phyloP scores from a whole-genome alignment of 2,329 filamentous ascomycete genomes.

The Plenodomus biglobosus region DNA sequence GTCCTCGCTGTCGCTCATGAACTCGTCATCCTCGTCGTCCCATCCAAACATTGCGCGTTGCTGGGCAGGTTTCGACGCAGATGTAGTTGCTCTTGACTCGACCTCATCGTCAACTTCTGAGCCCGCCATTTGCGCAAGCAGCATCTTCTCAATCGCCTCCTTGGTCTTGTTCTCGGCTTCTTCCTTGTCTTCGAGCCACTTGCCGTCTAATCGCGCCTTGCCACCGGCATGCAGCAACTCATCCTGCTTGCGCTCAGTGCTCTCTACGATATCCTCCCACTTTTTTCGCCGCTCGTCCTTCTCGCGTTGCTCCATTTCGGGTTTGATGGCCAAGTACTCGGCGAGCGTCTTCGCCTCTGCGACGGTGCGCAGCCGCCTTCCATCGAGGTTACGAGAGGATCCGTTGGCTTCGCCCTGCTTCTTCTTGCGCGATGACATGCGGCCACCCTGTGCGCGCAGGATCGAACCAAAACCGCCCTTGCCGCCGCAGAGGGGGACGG shows the following conservation, averaged over 20 bases:
- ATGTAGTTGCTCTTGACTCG: constrained; percentile 25
- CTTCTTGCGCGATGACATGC: constrained; percentile 96
- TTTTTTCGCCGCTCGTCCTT: constrained; percentile 80
- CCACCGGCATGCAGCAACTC: constrained; percentile 76
- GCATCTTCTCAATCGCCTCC: constrained; percentile 65
- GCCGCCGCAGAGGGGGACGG: constrained; percentile 78
- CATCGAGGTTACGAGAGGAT: constrained; percentile 91
- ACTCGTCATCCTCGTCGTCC: constrained; percentile 67
- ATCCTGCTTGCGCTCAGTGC: constrained; percentile 78
- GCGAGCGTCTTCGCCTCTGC: constrained; percentile 94
- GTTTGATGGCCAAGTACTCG: constrained; percentile 92
- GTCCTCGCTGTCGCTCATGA: constrained; percentile 51
- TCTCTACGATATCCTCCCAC: constrained; percentile 86
- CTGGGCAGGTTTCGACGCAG: constrained; percentile 35
- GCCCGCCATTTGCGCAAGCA: constrained; percentile 50
- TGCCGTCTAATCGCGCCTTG: constrained; percentile 69
- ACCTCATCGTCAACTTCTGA: constrained; percentile 37
- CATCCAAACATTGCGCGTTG: constrained; percentile 69
- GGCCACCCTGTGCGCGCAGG: constrained; percentile 90
- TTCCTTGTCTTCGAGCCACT: constrained; percentile 95
- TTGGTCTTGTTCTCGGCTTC: constrained; percentile 82
- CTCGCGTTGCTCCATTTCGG: constrained; percentile 94
- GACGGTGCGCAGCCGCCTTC: constrained; percentile 83
- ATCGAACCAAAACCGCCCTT: constrained; percentile 98
- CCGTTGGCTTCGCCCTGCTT: constrained; percentile 80